Conservation (phyloP, 75 land plant species). For the Pinus taeda region DNA sequence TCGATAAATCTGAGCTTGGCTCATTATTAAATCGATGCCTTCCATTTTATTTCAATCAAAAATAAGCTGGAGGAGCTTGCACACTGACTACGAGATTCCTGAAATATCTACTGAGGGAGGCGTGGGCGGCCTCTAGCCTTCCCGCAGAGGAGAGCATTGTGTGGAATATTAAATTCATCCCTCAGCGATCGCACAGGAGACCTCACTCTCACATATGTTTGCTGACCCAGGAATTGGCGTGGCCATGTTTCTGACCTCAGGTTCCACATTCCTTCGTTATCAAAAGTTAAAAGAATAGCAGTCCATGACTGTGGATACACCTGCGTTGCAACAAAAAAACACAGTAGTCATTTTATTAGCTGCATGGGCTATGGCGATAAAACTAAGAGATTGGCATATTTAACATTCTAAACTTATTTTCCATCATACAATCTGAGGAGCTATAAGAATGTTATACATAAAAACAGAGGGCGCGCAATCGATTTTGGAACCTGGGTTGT, state of each 20-base stretch:
- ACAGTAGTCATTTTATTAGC: too few relatives aligned
- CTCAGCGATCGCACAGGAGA: constrained; percentile 28
- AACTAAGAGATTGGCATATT: too few relatives aligned
- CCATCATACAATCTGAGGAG: too few relatives aligned
- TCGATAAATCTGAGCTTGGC: too few relatives aligned
- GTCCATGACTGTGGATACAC: constrained; percentile 88
- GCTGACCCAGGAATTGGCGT: constrained; percentile 78
- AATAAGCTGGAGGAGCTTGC: too few relatives aligned
- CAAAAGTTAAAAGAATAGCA: constrained; percentile 60
- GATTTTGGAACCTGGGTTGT: constrained; percentile 62
- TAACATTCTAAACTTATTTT: too few relatives aligned
- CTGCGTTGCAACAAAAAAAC: constrained; percentile 18
- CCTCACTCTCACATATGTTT: constrained; percentile 69
- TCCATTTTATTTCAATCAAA: too few relatives aligned
- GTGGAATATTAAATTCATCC: constrained; percentile 61
- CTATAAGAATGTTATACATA: not conserved
- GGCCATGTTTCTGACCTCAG: constrained; percentile 74
- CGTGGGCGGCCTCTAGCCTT: constrained; percentile 34
- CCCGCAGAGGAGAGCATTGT: constrained; percentile 71
- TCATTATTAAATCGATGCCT: too few relatives aligned
- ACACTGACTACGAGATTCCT: too few relatives aligned
- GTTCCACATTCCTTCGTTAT: constrained; percentile 92
- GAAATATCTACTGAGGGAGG: not conserved
- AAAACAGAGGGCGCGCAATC: not conserved
- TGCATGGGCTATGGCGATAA: too few relatives aligned